phyloP scores from a whole-genome alignment of 129 eudicot species.

The Flaveria brownii region DNA sequence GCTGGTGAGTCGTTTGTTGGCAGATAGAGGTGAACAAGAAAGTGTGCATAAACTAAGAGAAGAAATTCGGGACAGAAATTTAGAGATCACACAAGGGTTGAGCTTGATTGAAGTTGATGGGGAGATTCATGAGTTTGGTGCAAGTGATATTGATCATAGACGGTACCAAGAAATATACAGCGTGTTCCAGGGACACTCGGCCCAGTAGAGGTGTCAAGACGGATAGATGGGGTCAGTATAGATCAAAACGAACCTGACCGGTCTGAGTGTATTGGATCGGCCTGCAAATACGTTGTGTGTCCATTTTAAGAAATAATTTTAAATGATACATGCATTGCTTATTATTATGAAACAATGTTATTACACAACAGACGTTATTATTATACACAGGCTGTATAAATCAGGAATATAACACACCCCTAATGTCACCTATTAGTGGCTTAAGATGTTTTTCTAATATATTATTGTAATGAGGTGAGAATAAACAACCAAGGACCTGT shows the following conservation, averaged over 20 bases:
- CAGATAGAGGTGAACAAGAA: conserved; percentile 27
- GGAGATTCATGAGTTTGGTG: conserved; percentile 44
- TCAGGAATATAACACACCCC: conserved; percentile 14
- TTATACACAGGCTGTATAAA: conserved; percentile 17
- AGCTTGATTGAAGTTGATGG: conserved; percentile 49
- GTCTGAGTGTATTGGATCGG: background rate
- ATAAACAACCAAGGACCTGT: background rate
- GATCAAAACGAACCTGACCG: conserved; percentile 1
- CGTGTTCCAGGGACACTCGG: conserved; percentile 30
- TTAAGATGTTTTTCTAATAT: conserved; percentile 16
- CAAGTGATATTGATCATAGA: conserved; percentile 38
- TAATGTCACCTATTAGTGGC: conserved; percentile 5
- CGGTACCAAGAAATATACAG: conserved; percentile 41
- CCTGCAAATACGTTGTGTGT: background rate
- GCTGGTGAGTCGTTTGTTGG: conserved; percentile 31
- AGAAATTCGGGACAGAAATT: conserved; percentile 13
- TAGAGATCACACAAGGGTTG: conserved; percentile 34
- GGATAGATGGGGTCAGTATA: background rate
- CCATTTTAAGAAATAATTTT: background rate
- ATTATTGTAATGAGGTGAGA: background rate
- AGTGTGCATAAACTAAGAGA: conserved; percentile 27
- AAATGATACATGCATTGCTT: background rate
- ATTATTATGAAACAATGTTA: background rate
- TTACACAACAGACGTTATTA: conserved; percentile 16
- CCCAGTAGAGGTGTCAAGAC: background rate